phyloP scores from a whole-genome alignment of 2,329 filamentous ascomycete species.

The Myrmaecium sp. region DNA sequence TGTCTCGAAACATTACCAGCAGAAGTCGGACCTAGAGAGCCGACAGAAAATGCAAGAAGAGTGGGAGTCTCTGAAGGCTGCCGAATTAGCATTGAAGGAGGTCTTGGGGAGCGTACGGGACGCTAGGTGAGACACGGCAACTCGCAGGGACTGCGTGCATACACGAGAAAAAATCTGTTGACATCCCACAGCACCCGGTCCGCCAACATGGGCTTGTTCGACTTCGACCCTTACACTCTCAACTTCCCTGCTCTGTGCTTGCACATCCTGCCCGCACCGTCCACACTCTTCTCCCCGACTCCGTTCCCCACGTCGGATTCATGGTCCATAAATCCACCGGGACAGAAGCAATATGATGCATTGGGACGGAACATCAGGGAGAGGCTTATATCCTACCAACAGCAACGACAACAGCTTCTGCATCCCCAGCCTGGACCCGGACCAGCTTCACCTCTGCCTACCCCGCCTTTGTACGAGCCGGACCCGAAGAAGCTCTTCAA shows the following conservation, averaged over 20 bases:
- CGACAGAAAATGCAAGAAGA: slow-evolving; percentile 51
- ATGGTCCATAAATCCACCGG: slow-evolving; percentile 66
- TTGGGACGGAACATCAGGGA: slow-evolving; percentile 50
- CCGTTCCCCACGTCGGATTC: slow-evolving; percentile 63
- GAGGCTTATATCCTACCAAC: slow-evolving; percentile 35
- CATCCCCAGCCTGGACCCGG: slow-evolving; percentile 16
- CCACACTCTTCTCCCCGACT: slow-evolving; percentile 65
- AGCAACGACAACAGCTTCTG: slow-evolving; percentile 16
- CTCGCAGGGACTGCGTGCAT: too few species aligned
- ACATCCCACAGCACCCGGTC: slow-evolving; percentile 16
- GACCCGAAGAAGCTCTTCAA: slow-evolving; percentile 53
- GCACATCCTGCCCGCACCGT: slow-evolving; percentile 62
- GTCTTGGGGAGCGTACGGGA: slow-evolving; percentile 66
- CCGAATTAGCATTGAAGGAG: slow-evolving; percentile 73
- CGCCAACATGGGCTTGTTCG: slow-evolving; percentile 35
- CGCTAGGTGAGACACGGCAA: slow-evolving; percentile 64
- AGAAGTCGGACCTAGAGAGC: slow-evolving; percentile 45
- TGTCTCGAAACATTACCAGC: slow-evolving; percentile 13
- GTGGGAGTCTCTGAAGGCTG: slow-evolving; percentile 61
- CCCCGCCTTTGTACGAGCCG: slow-evolving; percentile 30
- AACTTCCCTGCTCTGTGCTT: slow-evolving; percentile 76
- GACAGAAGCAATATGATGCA: slow-evolving; percentile 55
- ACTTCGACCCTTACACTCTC: slow-evolving; percentile 72
- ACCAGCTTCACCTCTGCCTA: slow-evolving; percentile 22
- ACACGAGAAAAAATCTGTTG: slow-evolving; percentile 1